A percentile compares a stretch with the other conserved stretches of the same genome.
These are phyloP conservation scores for Ophiocordyceps camponoti-rufipedis DNA, from an alignment of 2,329 filamentous ascomycete genomes.

Conservation along the genomic window DNA sequence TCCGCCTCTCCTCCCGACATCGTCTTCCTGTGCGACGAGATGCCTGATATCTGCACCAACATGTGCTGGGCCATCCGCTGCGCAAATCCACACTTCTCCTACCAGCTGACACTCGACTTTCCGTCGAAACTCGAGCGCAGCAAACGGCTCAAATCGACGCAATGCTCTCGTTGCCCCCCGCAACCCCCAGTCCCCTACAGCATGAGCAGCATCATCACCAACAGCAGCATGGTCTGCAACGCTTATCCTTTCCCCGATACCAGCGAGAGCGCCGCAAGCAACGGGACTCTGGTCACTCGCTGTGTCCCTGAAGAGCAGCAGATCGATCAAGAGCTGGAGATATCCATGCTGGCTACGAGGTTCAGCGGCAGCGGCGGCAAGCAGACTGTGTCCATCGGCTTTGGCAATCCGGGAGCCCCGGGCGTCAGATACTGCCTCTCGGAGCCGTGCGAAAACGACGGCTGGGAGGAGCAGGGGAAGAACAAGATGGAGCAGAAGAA, in stretches of 20 bases:
- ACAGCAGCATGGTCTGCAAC: neutral
- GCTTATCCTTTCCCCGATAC: neutral
- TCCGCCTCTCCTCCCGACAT: neutral
- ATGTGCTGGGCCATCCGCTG: neutral
- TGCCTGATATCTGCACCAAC: neutral
- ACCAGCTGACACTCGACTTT: neutral
- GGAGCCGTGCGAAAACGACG: neutral
- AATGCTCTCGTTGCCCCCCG: neutral
- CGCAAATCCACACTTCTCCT: neutral
- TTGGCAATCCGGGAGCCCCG: neutral
- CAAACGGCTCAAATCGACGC: neutral
- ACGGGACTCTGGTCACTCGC: neutral
- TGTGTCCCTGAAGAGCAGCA: neutral
- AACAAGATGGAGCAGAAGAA: neutral
- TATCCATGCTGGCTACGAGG: neutral
- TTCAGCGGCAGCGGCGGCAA: neutral
- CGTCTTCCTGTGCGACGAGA: neutral
- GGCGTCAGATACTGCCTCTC: neutral
- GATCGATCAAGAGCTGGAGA: neutral
- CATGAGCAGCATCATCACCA: too few relatives aligned
- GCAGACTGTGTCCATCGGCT: neutral
- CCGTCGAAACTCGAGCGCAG: neutral
- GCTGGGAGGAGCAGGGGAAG: neutral
- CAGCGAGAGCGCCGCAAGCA: neutral
- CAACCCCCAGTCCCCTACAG: too few relatives aligned